phyloP scores from a whole-genome alignment of 192 early-diverging fungal genomes.

The Mycoemilia scoparia region DNA sequence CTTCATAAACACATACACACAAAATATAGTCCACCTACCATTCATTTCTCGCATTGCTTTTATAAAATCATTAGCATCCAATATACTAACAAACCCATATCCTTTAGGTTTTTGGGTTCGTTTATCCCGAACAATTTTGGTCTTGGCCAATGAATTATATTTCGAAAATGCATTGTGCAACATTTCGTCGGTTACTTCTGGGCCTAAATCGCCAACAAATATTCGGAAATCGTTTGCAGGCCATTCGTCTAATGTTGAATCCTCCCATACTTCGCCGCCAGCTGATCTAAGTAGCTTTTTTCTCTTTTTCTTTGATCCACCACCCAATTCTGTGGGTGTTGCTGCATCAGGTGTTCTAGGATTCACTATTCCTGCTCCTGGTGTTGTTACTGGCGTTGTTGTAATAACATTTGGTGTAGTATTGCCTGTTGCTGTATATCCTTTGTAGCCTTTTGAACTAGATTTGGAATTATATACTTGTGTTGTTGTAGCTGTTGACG shows the following conservation, averaged over 20 bases:
- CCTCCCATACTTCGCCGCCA: slow-evolving; percentile 90
- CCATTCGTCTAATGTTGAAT: slow-evolving; percentile 69
- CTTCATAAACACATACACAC: not conserved
- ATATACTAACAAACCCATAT: slow-evolving; percentile 89
- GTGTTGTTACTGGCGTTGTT: no score
- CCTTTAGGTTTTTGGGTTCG: slow-evolving; percentile 70
- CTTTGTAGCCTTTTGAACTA: no score
- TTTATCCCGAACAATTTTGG: slow-evolving; percentile 74
- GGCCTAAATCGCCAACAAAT: slow-evolving; percentile 87
- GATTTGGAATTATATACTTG: no score
- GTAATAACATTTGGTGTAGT: no score
- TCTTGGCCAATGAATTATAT: slow-evolving; percentile 64
- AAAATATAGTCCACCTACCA: no score
- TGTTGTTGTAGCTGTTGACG: no score
- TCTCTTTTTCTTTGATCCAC: no score
- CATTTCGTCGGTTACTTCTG: slow-evolving; percentile 76
- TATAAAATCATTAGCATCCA: slow-evolving; percentile 78
- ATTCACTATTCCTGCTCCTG: no score
- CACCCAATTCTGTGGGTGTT: no score
- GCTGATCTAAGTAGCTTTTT: no score
- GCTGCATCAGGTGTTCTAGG: no score
- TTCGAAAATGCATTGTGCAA: slow-evolving; percentile 65
- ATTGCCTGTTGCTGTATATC: no score
- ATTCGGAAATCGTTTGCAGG: slow-evolving; percentile 79
- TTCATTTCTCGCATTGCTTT: slow-evolving; percentile 91